Conservation (phyloP, 2,329 filamentous ascomycete genomes). For the Colletotrichum somersetense region DNA sequence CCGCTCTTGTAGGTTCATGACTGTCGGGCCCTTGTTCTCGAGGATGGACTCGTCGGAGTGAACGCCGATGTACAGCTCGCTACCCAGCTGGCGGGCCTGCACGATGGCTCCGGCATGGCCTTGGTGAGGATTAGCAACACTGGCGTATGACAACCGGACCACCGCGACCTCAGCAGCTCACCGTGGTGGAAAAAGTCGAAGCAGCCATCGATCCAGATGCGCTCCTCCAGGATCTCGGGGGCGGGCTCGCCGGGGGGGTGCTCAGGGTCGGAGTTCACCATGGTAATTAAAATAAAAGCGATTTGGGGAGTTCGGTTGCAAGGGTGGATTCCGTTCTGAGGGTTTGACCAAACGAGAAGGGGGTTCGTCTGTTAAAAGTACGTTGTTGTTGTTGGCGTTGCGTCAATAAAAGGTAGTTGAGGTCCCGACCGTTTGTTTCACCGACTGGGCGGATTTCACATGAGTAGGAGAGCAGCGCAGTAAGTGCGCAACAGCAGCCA, state of each 20-base stretch:
- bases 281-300: constrained; percentile 30
- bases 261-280: constrained; percentile 45
- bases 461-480: constrained; percentile 27
- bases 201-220: constrained; percentile 98
- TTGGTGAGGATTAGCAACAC: constrained; percentile 50
- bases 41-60: constrained; percentile 97
- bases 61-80: constrained; percentile 89
- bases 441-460: constrained; percentile 39
- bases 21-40: constrained; percentile 96
- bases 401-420: constrained; percentile 11
- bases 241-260: constrained; percentile 62
- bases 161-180: constrained; percentile 52
- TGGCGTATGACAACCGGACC: background rate
- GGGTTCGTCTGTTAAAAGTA: constrained; percentile 15
- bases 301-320: background rate
- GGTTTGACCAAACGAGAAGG: background rate
- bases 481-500: background rate
- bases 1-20: constrained; percentile 95
- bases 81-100: constrained; percentile 91
- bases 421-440: constrained; percentile 35
- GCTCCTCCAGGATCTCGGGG: constrained; percentile 71
- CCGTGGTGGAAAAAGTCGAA: constrained; percentile 99
- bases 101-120: constrained; percentile 97
- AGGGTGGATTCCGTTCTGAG: background rate
- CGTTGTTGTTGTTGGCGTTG: background rate